These are phyloP conservation scores for Xerocomellus intermedius DNA, from an alignment of 768 basidiomycete genomes.

Conservation along the genomic window DNA sequence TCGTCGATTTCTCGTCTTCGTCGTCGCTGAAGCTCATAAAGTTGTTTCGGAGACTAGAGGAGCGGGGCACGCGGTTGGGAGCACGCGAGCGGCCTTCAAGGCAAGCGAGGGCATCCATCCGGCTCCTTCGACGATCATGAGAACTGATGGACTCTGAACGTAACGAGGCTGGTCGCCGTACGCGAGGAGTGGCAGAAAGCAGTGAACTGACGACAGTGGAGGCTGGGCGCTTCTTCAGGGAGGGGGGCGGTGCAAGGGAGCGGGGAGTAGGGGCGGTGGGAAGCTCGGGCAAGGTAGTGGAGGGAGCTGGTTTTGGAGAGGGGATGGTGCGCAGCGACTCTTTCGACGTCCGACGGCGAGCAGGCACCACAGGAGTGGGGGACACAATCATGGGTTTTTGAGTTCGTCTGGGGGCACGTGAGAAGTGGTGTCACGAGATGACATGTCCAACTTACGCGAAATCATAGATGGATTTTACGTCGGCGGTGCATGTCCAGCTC, in stretches of 20 bases:
- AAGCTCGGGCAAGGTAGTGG: slow-evolving; percentile 47
- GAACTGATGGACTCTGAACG: slow-evolving; percentile 44
- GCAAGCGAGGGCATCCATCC: slow-evolving; percentile 59
- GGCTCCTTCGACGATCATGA: slow-evolving; percentile 44
- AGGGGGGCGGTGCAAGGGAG: background rate
- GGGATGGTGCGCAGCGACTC: slow-evolving; percentile 51
- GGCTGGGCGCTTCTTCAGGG: slow-evolving; percentile 9
- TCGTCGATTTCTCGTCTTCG: slow-evolving; percentile 43
- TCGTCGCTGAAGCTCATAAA: slow-evolving; percentile 73
- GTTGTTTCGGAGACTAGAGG: slow-evolving; percentile 36
- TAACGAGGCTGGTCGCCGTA: slow-evolving; percentile 15
- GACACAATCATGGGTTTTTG: slow-evolving; percentile 26
- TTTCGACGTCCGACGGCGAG: slow-evolving; percentile 35
- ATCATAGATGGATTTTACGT: slow-evolving; percentile 12
- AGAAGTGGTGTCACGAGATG: background rate
- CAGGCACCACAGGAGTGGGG: slow-evolving; percentile 4
- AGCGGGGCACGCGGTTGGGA: slow-evolving; percentile 19
- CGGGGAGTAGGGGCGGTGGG: slow-evolving; percentile 24
- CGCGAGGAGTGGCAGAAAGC: slow-evolving; percentile 11
- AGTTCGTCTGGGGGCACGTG: slow-evolving; percentile 16
- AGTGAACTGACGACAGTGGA: slow-evolving; percentile 22
- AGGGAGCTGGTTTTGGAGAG: slow-evolving; percentile 60
- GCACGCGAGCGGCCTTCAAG: slow-evolving; percentile 53
- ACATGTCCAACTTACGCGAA: slow-evolving; percentile 8
- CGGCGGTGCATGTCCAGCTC: slow-evolving; percentile 26